Evolutionary conservation across 2,329 filamentous ascomycete species (phyloP), one percentile per base, ranked within the genome.

Genomic region (Sphaerostilbella broomeana): DNA sequence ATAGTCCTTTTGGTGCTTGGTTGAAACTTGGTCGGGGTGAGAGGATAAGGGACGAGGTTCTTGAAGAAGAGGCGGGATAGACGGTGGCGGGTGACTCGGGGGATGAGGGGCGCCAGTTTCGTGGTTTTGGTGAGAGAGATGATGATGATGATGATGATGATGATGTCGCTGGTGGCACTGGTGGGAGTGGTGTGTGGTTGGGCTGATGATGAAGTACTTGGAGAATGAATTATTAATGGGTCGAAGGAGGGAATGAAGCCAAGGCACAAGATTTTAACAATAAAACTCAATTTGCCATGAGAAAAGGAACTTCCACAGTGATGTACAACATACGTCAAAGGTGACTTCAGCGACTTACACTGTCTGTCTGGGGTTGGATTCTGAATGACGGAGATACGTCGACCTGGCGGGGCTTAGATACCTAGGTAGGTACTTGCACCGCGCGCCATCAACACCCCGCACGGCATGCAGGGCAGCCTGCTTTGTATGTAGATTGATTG

Each of bases 1-100:
- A 59, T 36, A 34, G 33, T 35, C 28, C 27, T n/a, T n/a, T n/a
- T n/a, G n/a, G n/a, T 25, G 16, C 38, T 34, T n/a, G 35, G 19
- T 20, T 22, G 26, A 18, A 33, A 35, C 24, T 34, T 24, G 12
- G 27, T 34, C 21, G 29, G 24, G 11, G 37, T 15, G 5, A 42
- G 30, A 17, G 26, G 19, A 20, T 25, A 40, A 21, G 25, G 11
- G n/a, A 24, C 25, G 5, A 32, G 34, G 16, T 21, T 20, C 17
- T 31, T 36, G n/a, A 33, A 15, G 4, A 37, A 32, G 6, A 34
- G 6, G 16, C 3, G 15, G 11, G 28, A 18, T 10, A 17, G 13
- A 31, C 9, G 11, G 11, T 16, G 28, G 15, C n/a, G 15, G 28
- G 11, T 18, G 28, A 15, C n/a, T 17, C 28, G 16, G 13, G 13